Evolutionary conservation across 768 basidiomycete species (phyloP), one percentile per base, ranked within the genome.

Genomic region (Russula ochroleuca): DNA sequence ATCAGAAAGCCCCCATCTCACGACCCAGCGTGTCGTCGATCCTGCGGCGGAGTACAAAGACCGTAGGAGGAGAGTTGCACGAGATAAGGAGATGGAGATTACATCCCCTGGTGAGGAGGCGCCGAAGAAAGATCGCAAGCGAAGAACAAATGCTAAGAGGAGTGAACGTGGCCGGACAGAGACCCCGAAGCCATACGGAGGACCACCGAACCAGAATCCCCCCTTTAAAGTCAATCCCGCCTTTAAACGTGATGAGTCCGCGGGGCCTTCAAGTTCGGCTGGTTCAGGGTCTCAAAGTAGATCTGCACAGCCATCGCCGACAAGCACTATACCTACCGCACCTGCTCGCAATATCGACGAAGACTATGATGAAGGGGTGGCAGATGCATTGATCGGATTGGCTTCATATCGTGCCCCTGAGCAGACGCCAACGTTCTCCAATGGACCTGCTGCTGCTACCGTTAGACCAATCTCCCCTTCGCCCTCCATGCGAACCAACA

Each of bases 281-380:
- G 82, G 83, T 15, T 84, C 84, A 1, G 70, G 68, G 21, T 72
- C 71, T 19, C 82, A 83, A 43, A 78, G 73, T 57, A 77, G 87
- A 33, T 89, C 87, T 1, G 77, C 85, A 45, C 88, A 88, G 68
- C 88, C 87, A 2, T 89, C 86, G 35, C 88, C 89, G 1, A 89
- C 83, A 2, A 83, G 80, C 62, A 81, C 79, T 21, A 80, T 81
- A 8, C 81, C 84, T 57, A 75, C 83, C 41, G 81, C 85, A 19
- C 85, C 87, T 8, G 78, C 84, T 13, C 81, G 94, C 8, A 76
- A 83, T 1, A 81, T 95, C 19, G 93, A 97, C 70, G 94, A 98
- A 68, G 90, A 97, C 69, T 97, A 97, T 69, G 94, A 98, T 69
- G 94, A 94, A 73, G 90, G 88, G 28, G 90, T 86, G n/a, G 85